Conservation (phyloP, 2,329 filamentous ascomycete genomes). For the Graphilbum fragrans region DNA sequence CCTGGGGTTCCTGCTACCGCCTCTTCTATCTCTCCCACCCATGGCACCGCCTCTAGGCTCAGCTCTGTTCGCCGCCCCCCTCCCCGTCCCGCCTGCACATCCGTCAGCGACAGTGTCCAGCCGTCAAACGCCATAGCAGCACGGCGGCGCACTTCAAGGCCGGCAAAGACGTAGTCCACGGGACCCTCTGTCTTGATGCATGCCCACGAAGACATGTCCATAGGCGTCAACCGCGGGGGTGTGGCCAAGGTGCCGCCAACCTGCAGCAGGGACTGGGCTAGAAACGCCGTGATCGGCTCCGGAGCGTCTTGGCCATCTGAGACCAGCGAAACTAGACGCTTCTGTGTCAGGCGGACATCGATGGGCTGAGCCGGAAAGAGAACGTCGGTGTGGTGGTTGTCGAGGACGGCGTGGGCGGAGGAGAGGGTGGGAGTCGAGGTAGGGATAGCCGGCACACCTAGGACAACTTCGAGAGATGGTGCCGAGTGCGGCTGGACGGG, state of each 20-base stretch:
- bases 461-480: too few species aligned
- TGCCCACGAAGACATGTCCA: slow-evolving; percentile 14
- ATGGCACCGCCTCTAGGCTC: slow-evolving; percentile 24
- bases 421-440: too few species aligned
- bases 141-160: slow-evolving; percentile 38
- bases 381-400: slow-evolving; percentile 26
- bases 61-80: slow-evolving; percentile 40
- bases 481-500: too few species aligned
- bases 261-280: slow-evolving; percentile 31
- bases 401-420: slow-evolving; percentile 19
- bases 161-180: slow-evolving; percentile 30
- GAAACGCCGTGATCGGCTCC: slow-evolving; percentile 27
- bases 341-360: slow-evolving; percentile 34
- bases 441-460: too few species aligned
- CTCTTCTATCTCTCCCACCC: neutral
- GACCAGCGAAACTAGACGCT: slow-evolving; percentile 19
- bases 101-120: slow-evolving; percentile 37
- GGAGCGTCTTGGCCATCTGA: neutral
- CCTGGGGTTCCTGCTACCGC: neutral
- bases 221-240: slow-evolving; percentile 14
- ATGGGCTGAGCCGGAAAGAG: slow-evolving; percentile 32
- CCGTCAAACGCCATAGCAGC: slow-evolving; percentile 28
- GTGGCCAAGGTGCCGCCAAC: slow-evolving; percentile 32
- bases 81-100: slow-evolving; percentile 37
- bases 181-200: neutral